A percentile compares a stretch with the other conserved stretches of the same genome.
phyloP scores from a whole-genome alignment of 2,329 filamentous ascomycete species.

The Pseudofabraea citricarpa region DNA sequence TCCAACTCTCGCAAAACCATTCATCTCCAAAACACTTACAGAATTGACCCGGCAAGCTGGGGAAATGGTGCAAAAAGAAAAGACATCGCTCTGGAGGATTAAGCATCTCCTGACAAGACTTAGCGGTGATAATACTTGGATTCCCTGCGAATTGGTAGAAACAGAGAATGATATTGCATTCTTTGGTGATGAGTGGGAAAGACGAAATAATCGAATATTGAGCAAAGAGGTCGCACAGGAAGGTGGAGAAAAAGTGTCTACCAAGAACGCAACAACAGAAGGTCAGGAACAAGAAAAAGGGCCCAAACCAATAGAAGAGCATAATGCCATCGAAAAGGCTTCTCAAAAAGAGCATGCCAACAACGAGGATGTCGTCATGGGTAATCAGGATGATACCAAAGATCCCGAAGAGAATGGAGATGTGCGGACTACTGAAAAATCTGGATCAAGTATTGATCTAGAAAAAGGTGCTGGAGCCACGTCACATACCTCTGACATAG shows the following conservation, averaged over 20 bases:
- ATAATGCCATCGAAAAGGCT: slow-evolving; percentile 1
- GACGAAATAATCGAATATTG: slow-evolving; percentile 12
- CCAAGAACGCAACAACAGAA: background rate
- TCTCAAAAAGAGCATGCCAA: background rate
- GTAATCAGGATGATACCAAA: background rate
- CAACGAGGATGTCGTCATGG: background rate
- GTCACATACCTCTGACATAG: too few relatives aligned
- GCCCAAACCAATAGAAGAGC: slow-evolving; percentile 6
- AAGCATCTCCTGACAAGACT: slow-evolving; percentile 70
- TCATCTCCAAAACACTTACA: slow-evolving; percentile 67
- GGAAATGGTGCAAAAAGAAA: slow-evolving; percentile 71
- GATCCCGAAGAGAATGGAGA: slow-evolving; percentile 1
- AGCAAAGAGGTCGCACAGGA: background rate
- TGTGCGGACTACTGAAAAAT: background rate
- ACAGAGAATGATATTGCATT: slow-evolving; percentile 50
- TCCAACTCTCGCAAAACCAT: slow-evolving; percentile 69
- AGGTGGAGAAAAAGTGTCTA: background rate
- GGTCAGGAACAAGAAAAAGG: background rate
- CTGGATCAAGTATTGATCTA: background rate
- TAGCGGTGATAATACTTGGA: slow-evolving; percentile 69
- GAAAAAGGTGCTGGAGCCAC: too few relatives aligned
- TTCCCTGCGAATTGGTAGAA: slow-evolving; percentile 54
- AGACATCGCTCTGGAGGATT: slow-evolving; percentile 65
- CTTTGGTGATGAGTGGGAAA: slow-evolving; percentile 32
- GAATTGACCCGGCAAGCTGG: slow-evolving; percentile 66